These are phyloP conservation scores for Pueraria montana DNA, from an alignment of 306 rosid species.

Conservation along the genomic window DNA sequence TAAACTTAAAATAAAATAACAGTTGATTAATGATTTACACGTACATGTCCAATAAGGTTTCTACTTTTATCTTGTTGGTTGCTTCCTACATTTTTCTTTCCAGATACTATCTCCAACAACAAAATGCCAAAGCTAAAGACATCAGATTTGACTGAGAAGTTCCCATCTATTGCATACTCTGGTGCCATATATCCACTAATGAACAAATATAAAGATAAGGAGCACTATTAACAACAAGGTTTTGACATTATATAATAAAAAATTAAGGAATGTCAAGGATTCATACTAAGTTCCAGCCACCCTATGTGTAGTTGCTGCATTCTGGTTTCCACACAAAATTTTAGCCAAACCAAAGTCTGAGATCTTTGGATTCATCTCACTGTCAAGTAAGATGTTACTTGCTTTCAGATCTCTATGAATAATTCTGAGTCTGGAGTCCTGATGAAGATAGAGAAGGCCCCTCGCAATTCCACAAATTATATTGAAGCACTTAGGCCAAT, in stretches of 20 bases:
- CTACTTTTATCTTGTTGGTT: constrained; percentile 46
- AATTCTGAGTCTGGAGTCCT: constrained; percentile 58
- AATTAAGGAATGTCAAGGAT: neutral
- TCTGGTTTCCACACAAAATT: constrained; percentile 58
- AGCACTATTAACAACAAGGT: neutral
- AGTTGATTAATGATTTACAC: constrained; percentile 13
- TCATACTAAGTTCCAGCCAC: constrained; percentile 64
- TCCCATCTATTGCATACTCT: constrained; percentile 61
- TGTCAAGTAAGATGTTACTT: constrained; percentile 63
- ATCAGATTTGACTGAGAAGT: constrained; percentile 56
- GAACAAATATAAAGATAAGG: neutral
- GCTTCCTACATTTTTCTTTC: constrained; percentile 60
- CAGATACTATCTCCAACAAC: constrained; percentile 56
- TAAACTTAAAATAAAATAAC: neutral
- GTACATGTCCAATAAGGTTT: constrained; percentile 66
- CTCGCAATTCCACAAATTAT: constrained; percentile 59
- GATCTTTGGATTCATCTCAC: constrained; percentile 64
- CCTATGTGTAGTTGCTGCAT: constrained; percentile 59
- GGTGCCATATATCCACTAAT: constrained; percentile 69
- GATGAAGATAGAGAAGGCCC: constrained; percentile 69
- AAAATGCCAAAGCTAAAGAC: constrained; percentile 57
- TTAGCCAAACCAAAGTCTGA: constrained; percentile 70
- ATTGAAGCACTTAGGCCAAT: constrained; percentile 57
- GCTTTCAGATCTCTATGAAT: constrained; percentile 68
- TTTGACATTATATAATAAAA: neutral